Conservation (phyloP, 1,284 basidiomycete species). For the Malassezia yamatoensis region DNA sequence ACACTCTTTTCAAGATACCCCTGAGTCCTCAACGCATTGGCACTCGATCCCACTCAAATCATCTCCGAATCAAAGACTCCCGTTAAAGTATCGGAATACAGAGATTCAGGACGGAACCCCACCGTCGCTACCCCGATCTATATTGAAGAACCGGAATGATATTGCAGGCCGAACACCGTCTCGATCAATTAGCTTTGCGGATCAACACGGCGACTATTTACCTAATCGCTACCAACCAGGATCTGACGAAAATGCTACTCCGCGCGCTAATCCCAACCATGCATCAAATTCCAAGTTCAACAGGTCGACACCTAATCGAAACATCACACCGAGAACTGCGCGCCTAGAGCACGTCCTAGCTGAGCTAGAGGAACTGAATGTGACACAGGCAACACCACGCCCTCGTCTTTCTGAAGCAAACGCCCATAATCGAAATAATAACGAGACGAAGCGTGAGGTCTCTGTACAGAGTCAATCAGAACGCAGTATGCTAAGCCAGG, state of each 20-base stretch:
- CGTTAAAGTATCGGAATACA: slow-evolving; percentile 2
- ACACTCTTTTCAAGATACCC: slow-evolving; percentile 9
- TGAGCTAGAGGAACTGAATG: slow-evolving; percentile 15
- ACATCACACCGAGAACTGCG: slow-evolving; percentile 9
- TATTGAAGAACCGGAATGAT: slow-evolving; percentile 13
- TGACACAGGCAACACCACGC: slow-evolving; percentile 1
- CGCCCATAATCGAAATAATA: not conserved
- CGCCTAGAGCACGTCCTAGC: slow-evolving; percentile 14
- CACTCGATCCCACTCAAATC: not conserved
- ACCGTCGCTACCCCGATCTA: slow-evolving; percentile 15
- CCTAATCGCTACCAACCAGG: not conserved
- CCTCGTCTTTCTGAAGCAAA: not conserved
- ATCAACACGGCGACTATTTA: not conserved
- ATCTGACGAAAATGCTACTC: not conserved
- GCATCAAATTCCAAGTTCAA: not conserved
- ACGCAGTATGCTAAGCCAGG: slow-evolving; percentile 77
- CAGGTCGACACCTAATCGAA: too few species aligned
- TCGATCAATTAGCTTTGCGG: slow-evolving; percentile 29
- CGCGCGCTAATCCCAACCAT: not conserved
- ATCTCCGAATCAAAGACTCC: slow-evolving; percentile 1
- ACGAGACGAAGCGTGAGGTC: not conserved
- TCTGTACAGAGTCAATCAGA: slow-evolving; percentile 49
- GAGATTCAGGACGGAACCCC: not conserved
- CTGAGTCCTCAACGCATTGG: not conserved
- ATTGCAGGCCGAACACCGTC: not conserved